Evolutionary conservation across 768 basidiomycete species (phyloP).

Genomic region (Mrakia blollopis): DNA sequence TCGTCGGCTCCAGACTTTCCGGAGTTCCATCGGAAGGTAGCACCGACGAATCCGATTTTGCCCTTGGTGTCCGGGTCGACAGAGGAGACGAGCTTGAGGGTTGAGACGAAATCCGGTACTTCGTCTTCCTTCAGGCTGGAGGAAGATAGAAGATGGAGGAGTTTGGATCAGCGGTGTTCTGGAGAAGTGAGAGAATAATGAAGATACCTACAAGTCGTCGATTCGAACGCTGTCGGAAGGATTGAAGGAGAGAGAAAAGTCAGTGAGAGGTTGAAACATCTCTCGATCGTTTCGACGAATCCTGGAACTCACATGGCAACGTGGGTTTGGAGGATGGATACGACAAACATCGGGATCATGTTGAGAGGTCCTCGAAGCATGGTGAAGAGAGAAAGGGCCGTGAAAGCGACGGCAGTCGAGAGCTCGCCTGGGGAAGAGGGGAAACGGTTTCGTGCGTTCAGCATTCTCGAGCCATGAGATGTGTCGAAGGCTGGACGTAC

Average conservation of each 20-base stretch:
- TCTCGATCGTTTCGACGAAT: neutral
- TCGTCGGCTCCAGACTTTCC: constrained; percentile 49
- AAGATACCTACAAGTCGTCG: constrained; percentile 38
- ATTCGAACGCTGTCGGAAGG: constrained; percentile 52
- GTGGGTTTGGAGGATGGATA: constrained; percentile 64
- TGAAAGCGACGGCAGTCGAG: constrained; percentile 76
- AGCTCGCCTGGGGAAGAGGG: constrained; percentile 53
- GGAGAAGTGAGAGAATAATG: neutral
- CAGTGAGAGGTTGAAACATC: neutral
- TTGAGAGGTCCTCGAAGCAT: constrained; percentile 59
- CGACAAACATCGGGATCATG: constrained; percentile 52
- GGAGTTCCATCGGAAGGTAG: constrained; percentile 56
- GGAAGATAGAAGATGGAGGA: neutral
- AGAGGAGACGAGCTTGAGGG: constrained; percentile 51
- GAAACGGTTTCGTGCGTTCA: neutral
- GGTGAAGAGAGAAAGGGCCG: constrained; percentile 75
- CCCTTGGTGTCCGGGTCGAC: constrained; percentile 38
- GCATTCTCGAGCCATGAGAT: neutral
- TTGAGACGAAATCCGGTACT: constrained; percentile 65
- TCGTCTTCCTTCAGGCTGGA: constrained; percentile 64
- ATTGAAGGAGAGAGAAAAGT: neutral
- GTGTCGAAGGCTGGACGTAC: neutral
- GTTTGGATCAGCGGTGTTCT: neutral
- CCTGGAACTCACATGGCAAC: constrained; percentile 51
- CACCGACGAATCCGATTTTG: constrained; percentile 58